Evolutionary conservation across 2,329 filamentous ascomycete genomes (phyloP), one percentile per base, ranked within the genome.

Genomic region (Pyricularia grisea): DNA sequence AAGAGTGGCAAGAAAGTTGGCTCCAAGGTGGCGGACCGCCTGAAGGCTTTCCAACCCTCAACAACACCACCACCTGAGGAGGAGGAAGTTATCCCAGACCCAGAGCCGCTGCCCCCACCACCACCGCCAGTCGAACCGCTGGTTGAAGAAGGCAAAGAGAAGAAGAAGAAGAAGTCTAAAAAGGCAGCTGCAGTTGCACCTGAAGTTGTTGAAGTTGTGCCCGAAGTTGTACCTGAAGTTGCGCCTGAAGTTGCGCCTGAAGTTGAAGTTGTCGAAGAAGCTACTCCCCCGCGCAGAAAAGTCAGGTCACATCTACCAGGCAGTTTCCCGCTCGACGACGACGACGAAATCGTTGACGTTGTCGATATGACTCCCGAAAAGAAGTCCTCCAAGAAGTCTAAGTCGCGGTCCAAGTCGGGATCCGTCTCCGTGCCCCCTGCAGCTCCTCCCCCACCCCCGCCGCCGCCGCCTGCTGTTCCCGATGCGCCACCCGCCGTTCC

Each of bases 11-110:
- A 85, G 77, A 74, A 80, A 67, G 78, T 81, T 63, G 78, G 80
- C 70, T 81, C 81, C 71, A 87, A 84, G 75, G 83, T 88, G 74
- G 82, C 85, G 69, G 84, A 88, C 74, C 83, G 80, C 73, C 81
- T 87, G 71, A 86, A 82, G 76, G 82, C 83, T 33, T 88, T 88
- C 73, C 84, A 88, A 76, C 73, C 80, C 67, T 72, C 76, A 67
- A 76, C 31, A 17, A 25, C 23, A 4, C 36, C 66, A 4, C 36
- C 66, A 27, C 36, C 79, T 68, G 78, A 83, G 71, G 76, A 78
- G 67, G 73, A 73, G 27, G 73, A 75, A 28, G 73, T 73, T 33
- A 69, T 70, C 10, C 68, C 70, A 42, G 68, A 71, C 25, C 66
- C 68, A 4, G 65, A 71, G 50, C 70, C 71, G 9, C 73, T 71